Evolutionary conservation across 2,329 filamentous ascomycete genomes (phyloP).

Genomic region (Aspergillus fijiensis): DNA sequence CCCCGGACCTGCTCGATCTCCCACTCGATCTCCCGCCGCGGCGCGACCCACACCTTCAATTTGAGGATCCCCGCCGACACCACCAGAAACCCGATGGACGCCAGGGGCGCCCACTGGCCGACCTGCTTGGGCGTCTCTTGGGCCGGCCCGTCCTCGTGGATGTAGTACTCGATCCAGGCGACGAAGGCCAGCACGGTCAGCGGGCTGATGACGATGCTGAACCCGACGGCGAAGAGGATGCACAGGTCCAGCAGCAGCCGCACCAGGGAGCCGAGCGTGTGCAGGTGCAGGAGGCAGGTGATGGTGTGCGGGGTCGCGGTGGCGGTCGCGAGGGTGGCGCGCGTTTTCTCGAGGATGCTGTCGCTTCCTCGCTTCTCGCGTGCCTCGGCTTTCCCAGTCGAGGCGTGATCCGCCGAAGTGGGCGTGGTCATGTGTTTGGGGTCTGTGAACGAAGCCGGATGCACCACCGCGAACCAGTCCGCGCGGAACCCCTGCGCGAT

Average conservation of each 20-base stretch:
- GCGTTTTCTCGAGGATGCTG: neutral
- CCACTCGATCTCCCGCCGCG: slow-evolving; percentile 27
- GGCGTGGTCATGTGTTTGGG: neutral
- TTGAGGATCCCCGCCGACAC: slow-evolving; percentile 29
- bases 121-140: slow-evolving; percentile 32
- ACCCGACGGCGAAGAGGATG: slow-evolving; percentile 21
- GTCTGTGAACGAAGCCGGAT: neutral
- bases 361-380: too few species aligned
- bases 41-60: slow-evolving; percentile 29
- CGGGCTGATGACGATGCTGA: slow-evolving; percentile 33
- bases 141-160: slow-evolving; percentile 29
- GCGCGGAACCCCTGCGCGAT: slow-evolving; percentile 22
- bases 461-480: slow-evolving; percentile 5
- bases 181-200: slow-evolving; percentile 34
- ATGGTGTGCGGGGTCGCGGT: neutral
- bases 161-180: slow-evolving; percentile 34
- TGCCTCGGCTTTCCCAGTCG: too few species aligned
- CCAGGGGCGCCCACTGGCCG: slow-evolving; percentile 32
- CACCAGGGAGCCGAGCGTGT: slow-evolving; percentile 16
- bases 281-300: slow-evolving; percentile 6
- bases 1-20: slow-evolving; percentile 27
- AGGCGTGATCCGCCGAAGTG: too few species aligned
- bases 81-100: slow-evolving; percentile 29
- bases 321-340: too few species aligned
- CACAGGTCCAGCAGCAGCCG: slow-evolving; percentile 16